phyloP scores from a whole-genome alignment of 169 alveolate genomes.

The Plasmodium vivax region DNA sequence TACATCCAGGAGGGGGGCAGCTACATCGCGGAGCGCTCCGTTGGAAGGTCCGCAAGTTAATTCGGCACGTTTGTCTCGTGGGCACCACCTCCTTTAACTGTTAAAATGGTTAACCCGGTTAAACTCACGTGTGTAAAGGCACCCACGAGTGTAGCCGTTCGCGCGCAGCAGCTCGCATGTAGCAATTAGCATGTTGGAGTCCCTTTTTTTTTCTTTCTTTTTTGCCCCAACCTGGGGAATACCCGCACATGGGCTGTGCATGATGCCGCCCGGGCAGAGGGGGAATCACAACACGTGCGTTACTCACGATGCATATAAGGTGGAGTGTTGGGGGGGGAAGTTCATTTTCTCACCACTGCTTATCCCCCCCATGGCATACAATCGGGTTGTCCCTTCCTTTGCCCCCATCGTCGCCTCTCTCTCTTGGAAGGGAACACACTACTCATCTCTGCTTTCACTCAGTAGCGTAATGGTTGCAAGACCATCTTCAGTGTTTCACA shows the following conservation, averaged over 20 bases:
- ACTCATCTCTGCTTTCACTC: background rate
- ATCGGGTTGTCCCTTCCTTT: background rate
- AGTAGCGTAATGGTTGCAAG: background rate
- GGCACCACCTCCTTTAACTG: background rate
- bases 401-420: background rate
- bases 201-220: background rate
- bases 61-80: background rate
- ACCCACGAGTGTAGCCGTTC: background rate
- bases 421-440: background rate
- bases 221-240: background rate
- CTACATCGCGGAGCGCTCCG: background rate
- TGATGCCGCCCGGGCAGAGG: background rate
- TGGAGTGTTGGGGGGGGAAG: background rate
- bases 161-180: too few species aligned
- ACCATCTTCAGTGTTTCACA: background rate
- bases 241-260: background rate
- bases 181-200: background rate
- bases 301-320: background rate
- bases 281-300: background rate
- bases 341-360: background rate
- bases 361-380: background rate
- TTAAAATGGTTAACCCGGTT: background rate
- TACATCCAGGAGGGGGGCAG: background rate
- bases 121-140: background rate
- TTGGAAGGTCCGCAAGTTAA: background rate